Conservation (phyloP, 2,329 filamentous ascomycete genomes). For the Hymenoscyphus infarciens region DNA sequence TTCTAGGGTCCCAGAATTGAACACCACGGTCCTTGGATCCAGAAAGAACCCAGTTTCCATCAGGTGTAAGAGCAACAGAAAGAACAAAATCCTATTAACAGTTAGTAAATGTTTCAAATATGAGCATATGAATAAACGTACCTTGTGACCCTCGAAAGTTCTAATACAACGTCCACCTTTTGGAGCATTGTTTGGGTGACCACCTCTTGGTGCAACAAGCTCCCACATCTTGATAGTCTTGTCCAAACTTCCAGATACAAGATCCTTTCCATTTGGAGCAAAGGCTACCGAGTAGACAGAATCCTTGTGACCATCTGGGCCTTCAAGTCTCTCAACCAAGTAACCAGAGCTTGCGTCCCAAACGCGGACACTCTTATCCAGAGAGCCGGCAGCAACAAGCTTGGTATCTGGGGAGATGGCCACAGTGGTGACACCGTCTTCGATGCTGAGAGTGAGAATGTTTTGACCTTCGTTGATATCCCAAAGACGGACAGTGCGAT, state of each 20-base stretch:
- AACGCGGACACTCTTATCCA: conserved; percentile 96
- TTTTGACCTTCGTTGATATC: conserved; percentile 83
- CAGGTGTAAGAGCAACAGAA: conserved; percentile 89
- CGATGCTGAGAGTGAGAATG: conserved; percentile 82
- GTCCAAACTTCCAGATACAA: conserved; percentile 92
- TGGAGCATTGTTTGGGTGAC: conserved; percentile 61
- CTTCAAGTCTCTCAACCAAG: conserved; percentile 87
- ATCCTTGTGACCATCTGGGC: conserved; percentile 91
- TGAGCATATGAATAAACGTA: conserved; percentile 41
- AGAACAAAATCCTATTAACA: conserved; percentile 83
- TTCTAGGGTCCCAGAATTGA: conserved; percentile 97
- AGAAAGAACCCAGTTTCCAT: conserved; percentile 92
- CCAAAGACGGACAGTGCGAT: conserved; percentile 93
- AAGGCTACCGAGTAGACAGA: conserved; percentile 97
- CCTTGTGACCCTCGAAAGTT: conserved; percentile 95
- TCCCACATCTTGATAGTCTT: conserved; percentile 99
- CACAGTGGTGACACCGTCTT: conserved; percentile 96
- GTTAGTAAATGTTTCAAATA: conserved; percentile 20
- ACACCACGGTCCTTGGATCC: conserved; percentile 96
- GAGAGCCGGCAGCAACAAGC: conserved; percentile 87
- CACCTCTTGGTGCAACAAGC: conserved; percentile 67
- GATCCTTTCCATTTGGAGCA: conserved; percentile 84
- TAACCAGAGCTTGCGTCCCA: conserved; percentile 89
- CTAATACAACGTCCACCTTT: conserved; percentile 92
- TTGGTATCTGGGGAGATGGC: conserved; percentile 95